A percentile compares a stretch with the other conserved stretches of the same genome.
phyloP scores from a whole-genome alignment of 257 asterid species.

The Lithospermum erythrorhizon region DNA sequence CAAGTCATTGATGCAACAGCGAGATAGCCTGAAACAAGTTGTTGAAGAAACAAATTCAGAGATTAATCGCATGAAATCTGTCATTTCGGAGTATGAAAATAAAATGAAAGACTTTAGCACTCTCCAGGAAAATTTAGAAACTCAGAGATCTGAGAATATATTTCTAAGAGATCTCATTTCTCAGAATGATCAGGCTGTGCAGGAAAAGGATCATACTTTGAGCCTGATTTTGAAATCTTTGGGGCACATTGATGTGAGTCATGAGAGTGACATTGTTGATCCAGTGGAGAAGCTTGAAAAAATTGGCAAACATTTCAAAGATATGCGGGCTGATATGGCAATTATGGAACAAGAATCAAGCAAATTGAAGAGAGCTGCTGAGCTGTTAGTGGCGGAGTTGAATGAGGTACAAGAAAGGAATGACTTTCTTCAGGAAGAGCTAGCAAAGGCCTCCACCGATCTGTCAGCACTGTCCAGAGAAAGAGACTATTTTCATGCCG shows the following conservation, averaged over 20 bases:
- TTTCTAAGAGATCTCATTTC: constrained; percentile 48
- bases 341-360: constrained; percentile 57
- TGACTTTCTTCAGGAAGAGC: constrained; percentile 84
- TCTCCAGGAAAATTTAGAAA: constrained; percentile 45
- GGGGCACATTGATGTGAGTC: constrained; percentile 38
- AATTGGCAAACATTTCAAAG: constrained; percentile 38
- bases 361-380: constrained; percentile 86
- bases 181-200: constrained; percentile 39
- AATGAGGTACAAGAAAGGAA: constrained; percentile 98
- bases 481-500: constrained; percentile 54
- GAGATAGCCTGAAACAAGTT: constrained; percentile 76
- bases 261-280: constrained; percentile 22
- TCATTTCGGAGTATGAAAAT: constrained; percentile 43
- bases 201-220: constrained; percentile 53
- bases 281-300: constrained; percentile 51
- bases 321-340: constrained; percentile 33
- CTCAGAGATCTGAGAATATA: constrained; percentile 53
- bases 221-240: constrained; percentile 37
- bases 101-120: constrained; percentile 38
- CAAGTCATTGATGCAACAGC: constrained; percentile 79
- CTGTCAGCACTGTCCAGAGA: constrained; percentile 64
- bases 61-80: constrained; percentile 47
- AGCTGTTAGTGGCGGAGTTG: constrained; percentile 81
- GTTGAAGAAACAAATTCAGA: constrained; percentile 62
- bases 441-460: constrained; percentile 40